Evolutionary conservation across 345 rosid genomes (phyloP).

Genomic region (Citrus unshiu): DNA sequence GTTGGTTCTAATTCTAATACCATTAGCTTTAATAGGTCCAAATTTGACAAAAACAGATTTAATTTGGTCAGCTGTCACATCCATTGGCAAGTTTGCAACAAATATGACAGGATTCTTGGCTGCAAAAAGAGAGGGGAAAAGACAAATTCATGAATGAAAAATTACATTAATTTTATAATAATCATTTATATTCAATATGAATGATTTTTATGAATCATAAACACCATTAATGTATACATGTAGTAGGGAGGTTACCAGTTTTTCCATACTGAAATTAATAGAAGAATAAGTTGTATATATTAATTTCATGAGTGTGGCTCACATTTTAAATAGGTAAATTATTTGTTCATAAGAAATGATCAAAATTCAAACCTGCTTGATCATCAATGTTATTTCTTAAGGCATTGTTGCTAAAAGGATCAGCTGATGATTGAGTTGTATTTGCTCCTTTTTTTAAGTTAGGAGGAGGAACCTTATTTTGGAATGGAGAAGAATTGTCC

Average conservation of each 20-base stretch:
- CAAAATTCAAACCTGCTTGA: conserved; percentile 28
- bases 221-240: too few species aligned
- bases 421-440: conserved; percentile 15
- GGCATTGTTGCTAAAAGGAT: conserved; percentile 12
- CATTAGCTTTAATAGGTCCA: conserved; percentile 48
- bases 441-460: conserved; percentile 26
- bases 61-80: conserved; percentile 49
- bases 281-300: too few species aligned
- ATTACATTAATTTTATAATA: too few species aligned
- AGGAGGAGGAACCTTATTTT: conserved; percentile 24
- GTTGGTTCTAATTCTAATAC: conserved; percentile 57
- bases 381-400: conserved; percentile 28
- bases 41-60: conserved; percentile 33
- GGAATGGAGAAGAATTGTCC: conserved; percentile 36
- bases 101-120: conserved; percentile 48
- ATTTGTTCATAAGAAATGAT: background rate
- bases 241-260: too few species aligned
- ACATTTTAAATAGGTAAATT: background rate
- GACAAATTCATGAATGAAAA: too few species aligned
- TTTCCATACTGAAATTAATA: too few species aligned
- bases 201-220: too few species aligned
- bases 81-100: conserved; percentile 60
- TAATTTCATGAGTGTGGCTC: too few species aligned
- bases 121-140: conserved; percentile 17
- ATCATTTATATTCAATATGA: too few species aligned